Evolutionary conservation across 2,329 filamentous ascomycete genomes (phyloP).

Genomic region (Alternaria rosae): DNA sequence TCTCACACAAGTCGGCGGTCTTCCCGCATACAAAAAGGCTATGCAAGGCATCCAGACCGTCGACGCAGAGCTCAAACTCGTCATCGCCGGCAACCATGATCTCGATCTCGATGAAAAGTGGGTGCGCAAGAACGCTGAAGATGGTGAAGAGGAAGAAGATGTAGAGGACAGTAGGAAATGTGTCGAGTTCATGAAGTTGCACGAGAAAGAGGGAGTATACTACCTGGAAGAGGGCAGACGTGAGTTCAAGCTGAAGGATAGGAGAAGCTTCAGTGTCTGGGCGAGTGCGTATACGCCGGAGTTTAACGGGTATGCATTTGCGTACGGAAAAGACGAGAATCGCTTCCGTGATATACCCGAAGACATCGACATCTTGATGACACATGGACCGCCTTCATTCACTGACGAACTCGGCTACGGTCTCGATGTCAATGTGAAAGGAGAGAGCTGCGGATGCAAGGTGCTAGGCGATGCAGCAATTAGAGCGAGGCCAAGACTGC

Average conservation of each 20-base stretch:
- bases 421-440: background rate
- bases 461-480: background rate
- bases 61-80: background rate
- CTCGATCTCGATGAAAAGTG: conserved; percentile 1
- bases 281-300: background rate
- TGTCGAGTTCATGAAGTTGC: background rate
- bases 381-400: background rate
- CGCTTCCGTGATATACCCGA: background rate
- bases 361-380: background rate
- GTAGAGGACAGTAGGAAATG: background rate
- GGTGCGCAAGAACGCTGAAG: background rate
- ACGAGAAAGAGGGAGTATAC: background rate
- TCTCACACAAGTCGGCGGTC: background rate
- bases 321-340: background rate
- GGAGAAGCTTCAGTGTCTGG: background rate
- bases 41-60: background rate
- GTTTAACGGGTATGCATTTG: background rate
- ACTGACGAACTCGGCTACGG: background rate
- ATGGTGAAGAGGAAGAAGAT: background rate
- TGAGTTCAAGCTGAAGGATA: background rate
- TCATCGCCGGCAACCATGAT: background rate
- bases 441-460: background rate
- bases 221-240: background rate
- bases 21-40: background rate
- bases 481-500: background rate